These are phyloP conservation scores for Fusarium decemcellulare DNA, from an alignment of 2,329 filamentous ascomycete genomes.

Conservation along the genomic window DNA sequence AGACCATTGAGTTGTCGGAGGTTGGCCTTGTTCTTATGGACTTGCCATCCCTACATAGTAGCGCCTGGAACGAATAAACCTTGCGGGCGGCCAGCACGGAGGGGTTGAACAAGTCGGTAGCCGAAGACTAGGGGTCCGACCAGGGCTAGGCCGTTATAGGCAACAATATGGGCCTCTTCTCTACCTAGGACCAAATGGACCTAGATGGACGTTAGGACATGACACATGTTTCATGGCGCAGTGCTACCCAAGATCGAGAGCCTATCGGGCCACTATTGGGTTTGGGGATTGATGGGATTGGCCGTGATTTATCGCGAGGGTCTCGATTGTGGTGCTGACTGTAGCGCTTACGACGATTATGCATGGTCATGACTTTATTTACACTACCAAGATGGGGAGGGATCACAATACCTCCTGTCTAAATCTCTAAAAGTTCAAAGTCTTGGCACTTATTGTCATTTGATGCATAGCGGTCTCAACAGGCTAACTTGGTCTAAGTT, in stretches of 20 bases:
- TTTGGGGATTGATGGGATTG: not conserved
- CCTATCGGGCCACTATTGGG: not conserved
- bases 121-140: not conserved
- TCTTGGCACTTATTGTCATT: not conserved
- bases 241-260: not conserved
- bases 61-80: not conserved
- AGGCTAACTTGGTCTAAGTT: not conserved
- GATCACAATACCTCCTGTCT: not conserved
- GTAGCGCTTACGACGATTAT: not conserved
- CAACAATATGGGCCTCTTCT: conserved; percentile 6
- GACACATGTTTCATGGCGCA: not conserved
- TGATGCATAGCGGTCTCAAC: too few species aligned
- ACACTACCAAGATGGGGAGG: not conserved
- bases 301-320: not conserved
- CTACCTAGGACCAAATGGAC: not conserved
- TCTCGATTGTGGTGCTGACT: not conserved
- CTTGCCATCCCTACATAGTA: not conserved
- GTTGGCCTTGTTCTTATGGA: conserved; percentile 1
- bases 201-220: not conserved
- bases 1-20: not conserved
- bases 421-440: not conserved
- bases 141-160: not conserved
- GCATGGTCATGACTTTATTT: not conserved
- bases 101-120: not conserved
- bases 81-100: not conserved